These are phyloP conservation scores for Russula earlei DNA, from an alignment of 768 basidiomycete species.

Conservation along the genomic window DNA sequence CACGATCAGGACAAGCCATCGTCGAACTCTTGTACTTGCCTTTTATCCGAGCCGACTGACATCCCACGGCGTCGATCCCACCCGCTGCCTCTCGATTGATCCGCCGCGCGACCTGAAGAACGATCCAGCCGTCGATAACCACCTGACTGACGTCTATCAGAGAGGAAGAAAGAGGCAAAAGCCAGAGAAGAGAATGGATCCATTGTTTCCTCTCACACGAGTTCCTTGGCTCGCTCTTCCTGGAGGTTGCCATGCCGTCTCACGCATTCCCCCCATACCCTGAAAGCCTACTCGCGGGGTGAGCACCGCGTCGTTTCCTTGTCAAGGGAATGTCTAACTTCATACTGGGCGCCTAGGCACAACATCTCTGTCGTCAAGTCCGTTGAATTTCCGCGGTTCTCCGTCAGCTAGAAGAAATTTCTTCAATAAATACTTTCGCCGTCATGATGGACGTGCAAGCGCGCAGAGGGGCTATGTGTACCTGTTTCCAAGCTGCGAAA, in stretches of 20 bases:
- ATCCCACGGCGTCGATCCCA: neutral
- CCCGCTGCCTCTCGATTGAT: neutral
- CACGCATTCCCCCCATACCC: neutral
- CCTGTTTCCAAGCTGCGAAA: conserved; percentile 1
- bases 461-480: neutral
- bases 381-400: neutral
- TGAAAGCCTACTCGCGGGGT: neutral
- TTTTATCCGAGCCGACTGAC: neutral
- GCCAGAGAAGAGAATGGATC: no score
- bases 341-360: neutral
- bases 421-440: no score
- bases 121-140: neutral
- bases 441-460: neutral
- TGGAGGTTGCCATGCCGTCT: neutral
- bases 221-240: neutral
- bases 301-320: neutral
- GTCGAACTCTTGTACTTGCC: neutral
- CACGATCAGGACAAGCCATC: neutral
- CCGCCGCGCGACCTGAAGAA: neutral
- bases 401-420: neutral
- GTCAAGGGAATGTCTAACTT: neutral
- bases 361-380: neutral
- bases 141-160: neutral
- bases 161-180: neutral
- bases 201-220: neutral